These are phyloP conservation scores for Saccharomyces hybrid DNA, from an alignment of 1,139 yeast species.

Conservation along the genomic window DNA sequence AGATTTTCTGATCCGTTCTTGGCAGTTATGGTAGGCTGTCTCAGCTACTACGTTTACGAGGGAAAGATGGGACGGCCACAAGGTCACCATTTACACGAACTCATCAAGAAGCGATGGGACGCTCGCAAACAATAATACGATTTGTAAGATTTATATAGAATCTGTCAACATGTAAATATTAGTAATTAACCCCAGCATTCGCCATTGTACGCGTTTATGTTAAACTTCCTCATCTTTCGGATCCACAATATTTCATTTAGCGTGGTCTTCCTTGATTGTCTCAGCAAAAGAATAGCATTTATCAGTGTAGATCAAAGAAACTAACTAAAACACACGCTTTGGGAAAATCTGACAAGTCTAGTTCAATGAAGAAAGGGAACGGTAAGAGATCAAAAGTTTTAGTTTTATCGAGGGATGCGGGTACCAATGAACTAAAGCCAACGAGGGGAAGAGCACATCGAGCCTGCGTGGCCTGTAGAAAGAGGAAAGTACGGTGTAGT, in stretches of 20 bases:
- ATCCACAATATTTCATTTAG: neutral
- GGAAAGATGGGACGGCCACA: conserved; percentile 44
- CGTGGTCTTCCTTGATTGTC: neutral
- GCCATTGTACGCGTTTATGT: neutral
- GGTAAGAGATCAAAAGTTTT: conserved; percentile 16
- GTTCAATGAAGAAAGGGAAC: conserved; percentile 1
- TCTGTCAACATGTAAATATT: neutral
- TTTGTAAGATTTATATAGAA: neutral
- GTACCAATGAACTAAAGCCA: conserved; percentile 19
- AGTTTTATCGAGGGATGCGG: conserved; percentile 22
- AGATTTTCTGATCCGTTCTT: conserved; percentile 44
- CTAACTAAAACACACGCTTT: neutral
- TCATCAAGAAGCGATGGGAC: conserved; percentile 33
- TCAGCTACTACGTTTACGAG: conserved; percentile 55
- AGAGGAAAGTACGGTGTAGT: conserved; percentile 80
- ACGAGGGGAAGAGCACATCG: conserved; percentile 70
- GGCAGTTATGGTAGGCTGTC: conserved; percentile 48
- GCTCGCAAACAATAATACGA: neutral
- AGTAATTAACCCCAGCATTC: neutral
- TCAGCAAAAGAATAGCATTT: neutral
- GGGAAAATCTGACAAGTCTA: neutral
- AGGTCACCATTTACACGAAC: conserved; percentile 50
- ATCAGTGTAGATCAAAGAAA: neutral
- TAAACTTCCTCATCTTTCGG: neutral
- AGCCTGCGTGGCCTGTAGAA: conserved; percentile 76